Conservation (phyloP, 2,329 filamentous ascomycete genomes). For the Diaporthe sp. region DNA sequence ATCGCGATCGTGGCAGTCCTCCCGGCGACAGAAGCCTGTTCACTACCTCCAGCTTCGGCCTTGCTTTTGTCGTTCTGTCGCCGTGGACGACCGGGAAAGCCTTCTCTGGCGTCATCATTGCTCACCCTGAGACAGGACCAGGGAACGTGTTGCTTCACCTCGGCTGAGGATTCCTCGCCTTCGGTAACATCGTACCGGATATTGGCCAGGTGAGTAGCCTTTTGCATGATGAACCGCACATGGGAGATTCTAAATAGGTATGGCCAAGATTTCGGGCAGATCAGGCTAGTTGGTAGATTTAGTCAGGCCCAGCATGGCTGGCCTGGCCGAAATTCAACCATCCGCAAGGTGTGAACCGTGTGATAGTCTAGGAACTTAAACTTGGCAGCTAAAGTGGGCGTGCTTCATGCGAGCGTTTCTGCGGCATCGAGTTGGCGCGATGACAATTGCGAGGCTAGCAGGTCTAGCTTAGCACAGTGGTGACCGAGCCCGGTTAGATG, state of each 20-base stretch:
- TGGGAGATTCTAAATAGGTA: conserved; percentile 9
- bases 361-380: conserved; percentile 24
- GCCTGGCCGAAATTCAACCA: conserved; percentile 16
- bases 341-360: conserved; percentile 24
- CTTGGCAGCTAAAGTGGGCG: conserved; percentile 33
- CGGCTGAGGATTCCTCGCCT: conserved; percentile 20
- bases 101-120: conserved; percentile 29
- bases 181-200: conserved; percentile 32
- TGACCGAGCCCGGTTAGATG: not conserved
- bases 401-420: conserved; percentile 27
- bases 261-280: conserved; percentile 32
- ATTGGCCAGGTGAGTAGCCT: conserved; percentile 16
- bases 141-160: conserved; percentile 22
- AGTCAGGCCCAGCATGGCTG: conserved; percentile 8
- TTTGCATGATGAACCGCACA: conserved; percentile 21
- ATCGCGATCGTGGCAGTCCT: conserved; percentile 18
- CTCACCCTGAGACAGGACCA: conserved; percentile 22
- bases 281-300: conserved; percentile 25
- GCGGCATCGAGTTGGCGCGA: conserved; percentile 8
- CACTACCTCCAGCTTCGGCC: conserved; percentile 7
- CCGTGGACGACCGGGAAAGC: conserved; percentile 6
- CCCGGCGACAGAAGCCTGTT: not conserved
- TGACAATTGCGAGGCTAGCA: not conserved
- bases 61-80: conserved; percentile 26
- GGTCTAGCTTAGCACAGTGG: conserved; percentile 8